These are phyloP conservation scores for Mycena vitilis DNA, from an alignment of 768 basidiomycete species.

Conservation along the genomic window DNA sequence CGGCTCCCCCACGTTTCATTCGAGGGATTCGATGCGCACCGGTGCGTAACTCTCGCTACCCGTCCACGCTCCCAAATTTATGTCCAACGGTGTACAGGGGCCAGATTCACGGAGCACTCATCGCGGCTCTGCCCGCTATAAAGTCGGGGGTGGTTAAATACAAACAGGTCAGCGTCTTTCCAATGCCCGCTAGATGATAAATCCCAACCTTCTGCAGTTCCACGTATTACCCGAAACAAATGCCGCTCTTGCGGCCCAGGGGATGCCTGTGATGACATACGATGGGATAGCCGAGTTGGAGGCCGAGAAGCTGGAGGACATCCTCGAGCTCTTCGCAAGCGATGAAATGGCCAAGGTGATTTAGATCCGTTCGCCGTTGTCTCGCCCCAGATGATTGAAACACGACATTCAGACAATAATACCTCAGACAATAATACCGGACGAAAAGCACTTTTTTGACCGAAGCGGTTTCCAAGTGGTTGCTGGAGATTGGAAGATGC, in stretches of 20 bases:
- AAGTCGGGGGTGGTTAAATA: constrained; percentile 31
- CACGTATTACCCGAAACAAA: constrained; percentile 25
- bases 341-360: constrained; percentile 13
- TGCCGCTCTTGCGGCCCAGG: constrained; percentile 16
- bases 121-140: constrained; percentile 27
- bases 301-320: constrained; percentile 25
- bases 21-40: constrained; percentile 31
- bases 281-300: constrained; percentile 27
- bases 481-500: constrained; percentile 18
- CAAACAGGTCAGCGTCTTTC: constrained; percentile 19
- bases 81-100: not conserved
- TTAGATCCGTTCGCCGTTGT: not conserved
- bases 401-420: constrained; percentile 6
- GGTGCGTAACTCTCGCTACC: not conserved
- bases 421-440: constrained; percentile 24
- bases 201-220: constrained; percentile 21
- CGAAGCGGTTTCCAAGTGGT: constrained; percentile 26
- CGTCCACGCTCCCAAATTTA: not conserved
- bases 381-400: not conserved
- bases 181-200: no score
- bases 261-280: constrained; percentile 14
- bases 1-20: constrained; percentile 31
- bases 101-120: constrained; percentile 20
- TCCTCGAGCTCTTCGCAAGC: constrained; percentile 19
- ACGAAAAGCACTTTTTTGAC: constrained; percentile 34